Conservation (phyloP, 2,329 filamentous ascomycete genomes). For the Colletotrichum limetticola region DNA sequence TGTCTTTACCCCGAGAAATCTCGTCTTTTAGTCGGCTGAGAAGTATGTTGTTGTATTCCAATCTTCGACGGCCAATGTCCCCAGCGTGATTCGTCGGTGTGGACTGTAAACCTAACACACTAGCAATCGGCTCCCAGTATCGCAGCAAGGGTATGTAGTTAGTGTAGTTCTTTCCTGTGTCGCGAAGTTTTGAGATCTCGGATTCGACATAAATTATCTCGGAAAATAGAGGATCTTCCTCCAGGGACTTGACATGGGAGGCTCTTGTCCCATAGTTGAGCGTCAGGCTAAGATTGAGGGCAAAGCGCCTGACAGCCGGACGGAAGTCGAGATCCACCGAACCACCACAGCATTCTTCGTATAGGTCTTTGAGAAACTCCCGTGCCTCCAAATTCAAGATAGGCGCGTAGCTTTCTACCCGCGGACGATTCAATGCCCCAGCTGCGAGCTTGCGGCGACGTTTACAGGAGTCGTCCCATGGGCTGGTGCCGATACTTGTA, state of each 20-base stretch:
- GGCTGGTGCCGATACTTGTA: constrained; percentile 70
- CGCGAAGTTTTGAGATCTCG: constrained; percentile 33
- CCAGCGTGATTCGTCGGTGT: neutral
- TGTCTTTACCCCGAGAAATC: neutral
- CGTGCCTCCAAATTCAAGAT: constrained; percentile 63
- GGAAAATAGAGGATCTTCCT: constrained; percentile 25
- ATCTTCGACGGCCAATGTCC: neutral
- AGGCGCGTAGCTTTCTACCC: constrained; percentile 74
- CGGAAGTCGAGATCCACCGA: constrained; percentile 68
- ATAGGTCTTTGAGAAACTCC: constrained; percentile 66
- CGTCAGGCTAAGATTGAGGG: constrained; percentile 71
- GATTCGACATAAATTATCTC: constrained; percentile 38
- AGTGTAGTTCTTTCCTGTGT: constrained; percentile 10
- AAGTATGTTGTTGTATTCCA: constrained; percentile 12
- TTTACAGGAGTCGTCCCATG: constrained; percentile 77
- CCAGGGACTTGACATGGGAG: constrained; percentile 11
- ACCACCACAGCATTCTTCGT: constrained; percentile 64
- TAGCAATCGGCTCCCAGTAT: constrained; percentile 17
- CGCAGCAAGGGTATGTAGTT: constrained; percentile 15
- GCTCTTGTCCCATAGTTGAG: constrained; percentile 71
- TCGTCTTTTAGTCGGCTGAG: neutral
- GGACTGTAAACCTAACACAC: neutral
- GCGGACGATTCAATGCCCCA: constrained; percentile 72
- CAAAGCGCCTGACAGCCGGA: constrained; percentile 71
- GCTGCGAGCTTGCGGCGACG: constrained; percentile 72